A percentile compares a stretch with the other conserved stretches of the same genome.
These are phyloP conservation scores for Falciphora oryzae DNA, from an alignment of 2,329 filamentous ascomycete species.

Conservation along the genomic window DNA sequence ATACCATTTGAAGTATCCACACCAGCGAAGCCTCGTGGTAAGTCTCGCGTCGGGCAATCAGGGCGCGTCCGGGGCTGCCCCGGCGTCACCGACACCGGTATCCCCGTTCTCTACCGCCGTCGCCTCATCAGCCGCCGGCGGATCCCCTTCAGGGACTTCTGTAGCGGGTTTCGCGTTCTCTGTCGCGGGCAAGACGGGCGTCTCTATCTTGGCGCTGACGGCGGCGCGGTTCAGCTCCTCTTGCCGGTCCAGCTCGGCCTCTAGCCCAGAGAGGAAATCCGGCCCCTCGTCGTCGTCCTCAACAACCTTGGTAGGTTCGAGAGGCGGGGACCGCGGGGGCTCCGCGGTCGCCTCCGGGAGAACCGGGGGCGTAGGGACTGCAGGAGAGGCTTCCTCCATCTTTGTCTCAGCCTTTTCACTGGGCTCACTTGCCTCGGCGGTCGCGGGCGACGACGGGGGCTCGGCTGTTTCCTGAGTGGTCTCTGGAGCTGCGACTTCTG, in stretches of 20 bases:
- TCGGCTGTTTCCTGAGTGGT: background rate
- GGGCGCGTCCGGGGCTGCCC: background rate
- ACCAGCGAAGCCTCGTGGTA: background rate
- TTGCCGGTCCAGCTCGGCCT: constrained; percentile 8
- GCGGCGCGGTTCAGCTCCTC: constrained; percentile 7
- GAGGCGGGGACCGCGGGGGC: constrained; percentile 6
- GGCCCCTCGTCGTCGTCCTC: constrained; percentile 7
- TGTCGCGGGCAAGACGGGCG: background rate
- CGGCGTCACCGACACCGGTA: background rate
- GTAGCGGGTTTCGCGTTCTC: background rate
- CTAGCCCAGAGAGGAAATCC: constrained; percentile 8
- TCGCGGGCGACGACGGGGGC: background rate
- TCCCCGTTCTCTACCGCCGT: background rate
- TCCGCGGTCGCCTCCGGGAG: background rate
- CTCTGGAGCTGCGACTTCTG: background rate
- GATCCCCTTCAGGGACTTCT: background rate
- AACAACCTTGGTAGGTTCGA: background rate
- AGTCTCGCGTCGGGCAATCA: background rate
- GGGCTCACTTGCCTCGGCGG: background rate
- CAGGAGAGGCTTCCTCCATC: background rate
- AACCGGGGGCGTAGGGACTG: background rate
- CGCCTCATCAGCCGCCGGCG: background rate
- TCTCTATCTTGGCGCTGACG: background rate
- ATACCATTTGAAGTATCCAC: background rate
- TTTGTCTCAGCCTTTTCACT: background rate